Base-by-base conservation (phyloP, 2,329 filamentous ascomycete species). In the Colletotrichum magnum region DNA sequence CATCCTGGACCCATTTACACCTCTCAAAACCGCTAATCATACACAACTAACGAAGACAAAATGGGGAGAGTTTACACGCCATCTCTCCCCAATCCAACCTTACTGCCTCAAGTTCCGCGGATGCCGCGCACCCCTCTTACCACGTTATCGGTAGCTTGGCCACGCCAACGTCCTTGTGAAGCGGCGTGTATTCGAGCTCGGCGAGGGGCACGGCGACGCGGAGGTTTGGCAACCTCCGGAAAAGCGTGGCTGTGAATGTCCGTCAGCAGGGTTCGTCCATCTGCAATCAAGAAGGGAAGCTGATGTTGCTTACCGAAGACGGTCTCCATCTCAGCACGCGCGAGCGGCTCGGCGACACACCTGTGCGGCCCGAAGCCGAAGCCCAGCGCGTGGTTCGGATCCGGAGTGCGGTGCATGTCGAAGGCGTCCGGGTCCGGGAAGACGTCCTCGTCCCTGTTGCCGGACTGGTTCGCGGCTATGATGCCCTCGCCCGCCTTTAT, bases 301-400 rank as follows among this genome's bases (percentile, higher is more conserved):
- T 54, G 18, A 18, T 18, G 18, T 2, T 52, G 76, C 81, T 77
- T 71, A 83, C 80, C 73, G 73, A 86, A 86, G 1, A 83, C 82
- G 66, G 78, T 76, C 54, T 78, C 79, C 59, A 86, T 72, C 72
- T 86, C 84, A 0, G 79, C 75, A 58, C 80, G 79, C 4, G 84
- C 80, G 10, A 86, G 73, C 50, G 76, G 75, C 72, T 86, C 84
- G 5, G 82, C 84, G 26, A 85, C 77, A 73, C 85, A 86, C 12
- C 83, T 75, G 71, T 86, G 84, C 15, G 79, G 77, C 1, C 84
- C 84, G 71, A 79, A 86, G 0, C 84, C 84, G 73, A 80, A 86
- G 0, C 84, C 84, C 13, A 86, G 76, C 0, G 79, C 79, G 52
- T 81, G 77, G 54, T 80, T 74, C 4, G 70, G 53, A 26, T 72